These are phyloP conservation scores for Syzygium oleosum DNA, from an alignment of 345 rosid genomes.

Conservation along the genomic window DNA sequence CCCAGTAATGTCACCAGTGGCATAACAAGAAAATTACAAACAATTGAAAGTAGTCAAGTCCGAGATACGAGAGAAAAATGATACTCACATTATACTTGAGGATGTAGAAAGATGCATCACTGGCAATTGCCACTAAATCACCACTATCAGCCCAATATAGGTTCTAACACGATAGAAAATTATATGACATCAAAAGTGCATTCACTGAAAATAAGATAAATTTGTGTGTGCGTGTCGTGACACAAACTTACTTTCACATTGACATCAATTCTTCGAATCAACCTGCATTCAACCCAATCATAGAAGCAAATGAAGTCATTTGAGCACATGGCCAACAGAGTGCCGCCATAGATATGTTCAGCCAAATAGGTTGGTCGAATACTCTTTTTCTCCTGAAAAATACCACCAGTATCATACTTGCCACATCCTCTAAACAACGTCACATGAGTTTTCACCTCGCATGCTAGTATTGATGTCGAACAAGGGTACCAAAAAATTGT, in stretches of 20 bases:
- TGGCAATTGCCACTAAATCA: constrained; percentile 93
- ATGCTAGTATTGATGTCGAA: background rate
- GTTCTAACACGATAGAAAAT: constrained; percentile 39
- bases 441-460: background rate
- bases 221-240: no score
- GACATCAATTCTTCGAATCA: constrained; percentile 95
- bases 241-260: constrained; percentile 67
- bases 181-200: background rate
- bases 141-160: constrained; percentile 99
- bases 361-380: constrained; percentile 91
- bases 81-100: constrained; percentile 81
- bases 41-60: background rate
- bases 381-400: constrained; percentile 83
- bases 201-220: background rate
- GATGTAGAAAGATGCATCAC: constrained; percentile 94
- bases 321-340: constrained; percentile 93
- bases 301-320: constrained; percentile 97
- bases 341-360: constrained; percentile 89
- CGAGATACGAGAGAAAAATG: background rate
- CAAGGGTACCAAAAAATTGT: background rate
- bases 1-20: background rate
- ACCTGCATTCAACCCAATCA: constrained; percentile 99
- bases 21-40: background rate
- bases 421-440: background rate
- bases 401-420: constrained; percentile 6